These are phyloP conservation scores for Tricholoma sp. DNA, from an alignment of 768 basidiomycete genomes.

Conservation along the genomic window DNA sequence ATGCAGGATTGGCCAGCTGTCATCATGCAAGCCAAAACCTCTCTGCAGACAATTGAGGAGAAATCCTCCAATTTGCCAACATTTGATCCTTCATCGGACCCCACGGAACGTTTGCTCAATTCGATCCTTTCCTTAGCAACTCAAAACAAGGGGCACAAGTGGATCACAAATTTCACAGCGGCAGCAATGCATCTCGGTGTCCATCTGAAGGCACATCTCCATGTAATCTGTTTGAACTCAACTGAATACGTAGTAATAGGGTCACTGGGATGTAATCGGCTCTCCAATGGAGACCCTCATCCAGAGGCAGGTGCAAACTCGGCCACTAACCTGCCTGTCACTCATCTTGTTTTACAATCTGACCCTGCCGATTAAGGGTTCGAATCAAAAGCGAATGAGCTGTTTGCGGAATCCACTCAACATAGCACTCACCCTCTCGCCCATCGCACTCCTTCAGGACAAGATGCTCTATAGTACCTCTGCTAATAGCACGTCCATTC, in stretches of 20 bases:
- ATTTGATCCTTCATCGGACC: background rate
- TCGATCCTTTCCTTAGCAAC: background rate
- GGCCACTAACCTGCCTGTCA: background rate
- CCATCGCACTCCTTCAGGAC: background rate
- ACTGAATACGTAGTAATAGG: background rate
- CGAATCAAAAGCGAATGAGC: background rate
- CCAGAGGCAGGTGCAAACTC: background rate
- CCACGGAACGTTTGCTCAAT: background rate
- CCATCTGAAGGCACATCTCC: background rate
- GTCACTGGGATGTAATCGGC: background rate
- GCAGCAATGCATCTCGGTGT: background rate
- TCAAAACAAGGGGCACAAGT: background rate
- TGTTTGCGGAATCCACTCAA: background rate
- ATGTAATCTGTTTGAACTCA: background rate
- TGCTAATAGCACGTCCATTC: background rate
- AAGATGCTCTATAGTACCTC: background rate
- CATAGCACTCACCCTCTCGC: background rate
- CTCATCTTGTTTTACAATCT: background rate
- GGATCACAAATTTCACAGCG: background rate
- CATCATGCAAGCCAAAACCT: background rate
- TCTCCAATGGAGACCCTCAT: background rate
- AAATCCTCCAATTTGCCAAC: too few relatives aligned
- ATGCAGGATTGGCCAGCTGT: background rate
- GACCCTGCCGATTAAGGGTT: background rate
- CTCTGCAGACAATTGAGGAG: background rate